These are phyloP conservation scores for Neurospora sp. DNA, from an alignment of 2,329 filamentous ascomycete species.

Conservation along the genomic window DNA sequence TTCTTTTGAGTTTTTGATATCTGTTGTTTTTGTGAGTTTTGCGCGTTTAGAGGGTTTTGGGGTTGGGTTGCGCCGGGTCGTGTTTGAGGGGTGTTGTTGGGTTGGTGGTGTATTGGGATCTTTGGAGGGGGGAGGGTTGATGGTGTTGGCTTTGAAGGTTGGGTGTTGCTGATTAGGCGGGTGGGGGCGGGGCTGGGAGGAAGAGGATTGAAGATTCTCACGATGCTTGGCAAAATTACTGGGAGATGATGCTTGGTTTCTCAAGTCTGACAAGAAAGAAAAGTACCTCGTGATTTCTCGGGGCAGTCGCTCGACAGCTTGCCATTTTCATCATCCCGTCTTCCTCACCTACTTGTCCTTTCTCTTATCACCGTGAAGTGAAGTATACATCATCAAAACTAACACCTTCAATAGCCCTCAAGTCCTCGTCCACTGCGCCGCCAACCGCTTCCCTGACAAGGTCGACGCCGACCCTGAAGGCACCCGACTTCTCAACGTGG, in stretches of 20 bases:
- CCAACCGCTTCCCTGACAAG: slow-evolving; percentile 79
- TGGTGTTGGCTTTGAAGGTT: background rate
- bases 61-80: background rate
- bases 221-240: background rate
- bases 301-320: background rate
- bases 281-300: too few species aligned
- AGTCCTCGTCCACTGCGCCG: slow-evolving; percentile 78
- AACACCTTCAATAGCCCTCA: slow-evolving; percentile 23
- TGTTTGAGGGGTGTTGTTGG: background rate
- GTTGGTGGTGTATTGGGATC: background rate
- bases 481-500: slow-evolving; percentile 64
- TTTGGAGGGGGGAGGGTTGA: background rate
- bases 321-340: background rate
- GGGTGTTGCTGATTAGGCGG: background rate
- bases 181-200: background rate
- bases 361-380: background rate
- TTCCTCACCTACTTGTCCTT: background rate
- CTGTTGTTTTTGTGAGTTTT: background rate
- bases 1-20: background rate
- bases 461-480: slow-evolving; percentile 71
- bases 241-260: background rate
- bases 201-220: background rate
- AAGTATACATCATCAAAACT: background rate
- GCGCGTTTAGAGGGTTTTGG: background rate
- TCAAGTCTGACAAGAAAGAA: background rate